Evolutionary conservation across 2,329 filamentous ascomycete genomes (phyloP), one percentile per base, ranked within the genome.

Genomic region (Microsporum audouinii): DNA sequence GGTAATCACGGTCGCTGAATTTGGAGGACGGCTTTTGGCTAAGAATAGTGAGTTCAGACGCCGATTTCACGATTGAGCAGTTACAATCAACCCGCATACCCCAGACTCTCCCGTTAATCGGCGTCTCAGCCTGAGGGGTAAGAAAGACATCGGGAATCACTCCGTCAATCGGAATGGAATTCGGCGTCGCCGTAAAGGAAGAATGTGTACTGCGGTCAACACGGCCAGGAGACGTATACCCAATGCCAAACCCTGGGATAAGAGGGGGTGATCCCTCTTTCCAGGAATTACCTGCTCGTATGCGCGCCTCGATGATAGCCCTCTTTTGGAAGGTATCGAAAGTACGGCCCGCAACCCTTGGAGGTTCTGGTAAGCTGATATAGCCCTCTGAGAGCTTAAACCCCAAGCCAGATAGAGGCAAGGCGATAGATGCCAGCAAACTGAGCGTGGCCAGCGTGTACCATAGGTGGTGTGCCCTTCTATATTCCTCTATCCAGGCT

Each of bases 371-470:
- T 1, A 57, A 33, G n/a, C 38, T 49, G 29, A 64, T 59, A 56
- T 63, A 64, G 6, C 63, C 63, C 60, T 64, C 59, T n/a, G 41
- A 58, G 3, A 64, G 36, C 34, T 64, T 62, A 39, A 62, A 47
- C 3, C 39, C 43, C n/a, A 64, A 55, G 57, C 63, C 63, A 3
- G 63, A 64, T 1, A 65, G 55, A 14, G 62, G 62, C 14, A 65
- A 53, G 2, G 58, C 63, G 8, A 62, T 53, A 17, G 47, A 59
- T 29, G 51, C 17, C 23, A 63, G 23, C 10, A 63, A 23, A 17
- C 60, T 63, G 4, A 63, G 10, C 7, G 45, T 10, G 3, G 61
- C 59, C 34, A 63, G 45, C 2, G 47, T 36, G 38, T 36, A 58
- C 61, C 61, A 63, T 23, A 63, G 34, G 6, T 55, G 59, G 31